Percentiles rank a stretch among this genome's conserved stretches.
Evolutionary conservation across 2,329 filamentous ascomycete genomes (phyloP).

Genomic region (Fusarium stilboides): DNA sequence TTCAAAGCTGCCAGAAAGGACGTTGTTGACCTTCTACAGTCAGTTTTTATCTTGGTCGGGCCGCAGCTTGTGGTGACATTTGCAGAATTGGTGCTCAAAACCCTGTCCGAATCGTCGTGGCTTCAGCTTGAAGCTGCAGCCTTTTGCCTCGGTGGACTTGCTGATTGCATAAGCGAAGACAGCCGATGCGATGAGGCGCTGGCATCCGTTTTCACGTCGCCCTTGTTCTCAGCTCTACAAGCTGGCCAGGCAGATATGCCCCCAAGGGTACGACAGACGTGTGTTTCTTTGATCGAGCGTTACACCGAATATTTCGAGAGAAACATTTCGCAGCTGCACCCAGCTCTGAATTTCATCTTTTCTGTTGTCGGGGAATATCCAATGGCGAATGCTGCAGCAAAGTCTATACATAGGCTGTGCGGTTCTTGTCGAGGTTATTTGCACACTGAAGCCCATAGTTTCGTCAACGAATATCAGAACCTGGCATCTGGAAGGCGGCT

Average conservation of each 20-base stretch:
- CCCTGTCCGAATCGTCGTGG: slow-evolving; percentile 67
- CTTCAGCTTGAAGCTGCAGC: slow-evolving; percentile 72
- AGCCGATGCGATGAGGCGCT: slow-evolving; percentile 72
- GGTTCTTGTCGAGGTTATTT: slow-evolving; percentile 80
- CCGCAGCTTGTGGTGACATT: slow-evolving; percentile 71
- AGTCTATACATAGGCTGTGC: slow-evolving; percentile 81
- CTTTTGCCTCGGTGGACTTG: slow-evolving; percentile 76
- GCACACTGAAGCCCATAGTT: slow-evolving; percentile 76
- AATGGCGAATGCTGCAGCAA: slow-evolving; percentile 78
- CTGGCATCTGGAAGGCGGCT: slow-evolving; percentile 69
- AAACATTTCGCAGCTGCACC: slow-evolving; percentile 76
- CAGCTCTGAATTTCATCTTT: slow-evolving; percentile 82
- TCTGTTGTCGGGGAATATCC: slow-evolving; percentile 74
- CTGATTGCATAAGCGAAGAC: slow-evolving; percentile 75
- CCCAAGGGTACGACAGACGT: slow-evolving; percentile 75
- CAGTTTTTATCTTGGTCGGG: slow-evolving; percentile 75
- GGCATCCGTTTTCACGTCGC: slow-evolving; percentile 72
- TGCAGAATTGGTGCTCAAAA: slow-evolving; percentile 67
- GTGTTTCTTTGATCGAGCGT: slow-evolving; percentile 78
- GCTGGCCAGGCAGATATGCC: slow-evolving; percentile 69
- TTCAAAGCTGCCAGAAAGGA: slow-evolving; percentile 84
- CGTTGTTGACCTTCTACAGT: slow-evolving; percentile 82
- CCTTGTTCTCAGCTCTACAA: slow-evolving; percentile 70
- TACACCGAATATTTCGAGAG: slow-evolving; percentile 85
- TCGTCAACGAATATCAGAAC: slow-evolving; percentile 79